Conservation (phyloP, 2,329 filamentous ascomycete genomes). For the Phaeomoniella chlamydospora region DNA sequence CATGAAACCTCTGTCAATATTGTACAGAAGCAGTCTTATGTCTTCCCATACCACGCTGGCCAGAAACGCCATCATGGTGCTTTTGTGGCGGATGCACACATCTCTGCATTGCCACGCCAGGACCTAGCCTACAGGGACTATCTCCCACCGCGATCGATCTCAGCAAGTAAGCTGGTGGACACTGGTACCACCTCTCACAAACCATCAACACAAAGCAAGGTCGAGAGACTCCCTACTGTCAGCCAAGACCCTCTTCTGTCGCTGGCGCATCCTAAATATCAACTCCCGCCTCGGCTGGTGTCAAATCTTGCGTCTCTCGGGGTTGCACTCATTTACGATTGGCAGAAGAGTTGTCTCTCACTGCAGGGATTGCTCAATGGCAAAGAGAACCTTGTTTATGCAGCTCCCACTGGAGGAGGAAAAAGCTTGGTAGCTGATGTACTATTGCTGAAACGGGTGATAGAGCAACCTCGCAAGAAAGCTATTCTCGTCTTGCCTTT, state of each 20-base stretch:
- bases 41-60: neutral
- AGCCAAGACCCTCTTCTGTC: constrained; percentile 35
- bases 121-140: neutral
- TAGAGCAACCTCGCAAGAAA: constrained; percentile 50
- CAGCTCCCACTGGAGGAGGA: constrained; percentile 63
- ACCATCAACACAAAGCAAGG: constrained; percentile 2
- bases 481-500: constrained; percentile 62
- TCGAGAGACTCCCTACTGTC: constrained; percentile 14
- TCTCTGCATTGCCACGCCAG: neutral
- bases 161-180: neutral
- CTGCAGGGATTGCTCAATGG: constrained; percentile 52
- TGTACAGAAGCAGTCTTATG: neutral
- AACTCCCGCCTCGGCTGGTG: constrained; percentile 44
- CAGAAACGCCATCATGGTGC: neutral
- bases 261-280: constrained; percentile 49
- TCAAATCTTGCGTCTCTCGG: constrained; percentile 51
- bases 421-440: constrained; percentile 59
- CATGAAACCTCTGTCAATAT: neutral
- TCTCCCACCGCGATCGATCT: neutral
- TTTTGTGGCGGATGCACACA: neutral
- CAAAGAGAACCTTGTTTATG: constrained; percentile 60
- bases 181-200: no score
- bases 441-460: constrained; percentile 56
- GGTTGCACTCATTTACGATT: constrained; percentile 62
- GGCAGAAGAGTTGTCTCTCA: constrained; percentile 62